Base-by-base conservation (phyloP, 352 stramenopile genomes). In the Phytophthora rubi region DNA sequence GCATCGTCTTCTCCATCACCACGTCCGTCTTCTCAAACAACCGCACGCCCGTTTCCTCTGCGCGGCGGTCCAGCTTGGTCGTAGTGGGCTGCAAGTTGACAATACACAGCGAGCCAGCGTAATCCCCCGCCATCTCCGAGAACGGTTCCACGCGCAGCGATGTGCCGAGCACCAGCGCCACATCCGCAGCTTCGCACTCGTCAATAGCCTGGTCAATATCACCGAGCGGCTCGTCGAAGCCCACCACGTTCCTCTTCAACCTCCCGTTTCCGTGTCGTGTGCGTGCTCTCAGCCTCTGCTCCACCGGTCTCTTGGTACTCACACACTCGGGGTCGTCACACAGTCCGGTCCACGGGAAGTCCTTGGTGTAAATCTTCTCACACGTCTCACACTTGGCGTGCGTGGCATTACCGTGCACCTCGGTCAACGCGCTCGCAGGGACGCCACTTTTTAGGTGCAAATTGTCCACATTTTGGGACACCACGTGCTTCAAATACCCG, bases 391-490 rank as follows among this genome's bases (percentile, higher is more conserved):
- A 95, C 47, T 91, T 91, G 33, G 84, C 88, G 21, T 92, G 85
- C 26, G 84, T 95, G 23, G 86, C 86, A 69, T 95, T 95, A 32
- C 88, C 88, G 47, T 95, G 88, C 52, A 95, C 84, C 73, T 95
- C 88, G 0, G 86, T 93, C 6, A 95, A 57, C 6, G 66, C 78
- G 6, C 57, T 61, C 0, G 83, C 68, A 0, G 86, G 83, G 0
- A 95, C 51, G 0, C 88, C 88, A 69, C 88, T 95, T 73, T 95
- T 95, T 7, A 91, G 56, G 64, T 95, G 88, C 59, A 95, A 69
- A 56, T 94, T 94, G 64, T 95, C 88, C 7, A 94, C 85, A 61
- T 95, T 95, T 67, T 95, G 88, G 2, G 86, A 92, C 47, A 95
- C 85, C 12, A 95, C 56, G 59, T 95, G 78, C 74, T 93, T 92